A percentile compares a stretch with the other conserved stretches of the same genome.
These are phyloP conservation scores for Imleria badia DNA, from an alignment of 768 basidiomycete genomes.

Conservation along the genomic window DNA sequence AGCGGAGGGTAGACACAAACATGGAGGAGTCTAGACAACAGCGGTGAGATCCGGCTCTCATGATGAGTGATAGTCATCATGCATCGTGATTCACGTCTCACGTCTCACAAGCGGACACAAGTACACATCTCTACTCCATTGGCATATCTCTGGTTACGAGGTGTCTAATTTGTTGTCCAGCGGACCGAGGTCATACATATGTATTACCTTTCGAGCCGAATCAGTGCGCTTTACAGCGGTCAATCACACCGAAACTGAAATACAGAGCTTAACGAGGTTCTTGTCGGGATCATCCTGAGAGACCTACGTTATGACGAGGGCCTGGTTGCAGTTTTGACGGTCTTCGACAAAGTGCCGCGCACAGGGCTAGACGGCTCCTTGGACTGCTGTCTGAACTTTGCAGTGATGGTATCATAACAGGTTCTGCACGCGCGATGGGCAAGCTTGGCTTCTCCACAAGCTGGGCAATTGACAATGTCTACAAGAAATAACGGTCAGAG, in stretches of 20 bases:
- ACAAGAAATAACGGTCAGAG: slow-evolving; percentile 5
- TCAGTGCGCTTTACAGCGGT: background rate
- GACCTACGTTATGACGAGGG: slow-evolving; percentile 7
- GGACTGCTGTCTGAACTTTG: slow-evolving; percentile 21
- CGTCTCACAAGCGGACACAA: slow-evolving; percentile 4
- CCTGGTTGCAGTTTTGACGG: background rate
- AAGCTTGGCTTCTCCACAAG: slow-evolving; percentile 84
- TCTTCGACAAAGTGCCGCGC: background rate
- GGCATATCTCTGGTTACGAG: background rate
- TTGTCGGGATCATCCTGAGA: background rate
- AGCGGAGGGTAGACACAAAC: slow-evolving; percentile 15
- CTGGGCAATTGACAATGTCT: slow-evolving; percentile 93
- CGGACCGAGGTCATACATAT: background rate
- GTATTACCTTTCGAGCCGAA: background rate
- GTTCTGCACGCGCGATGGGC: slow-evolving; percentile 83
- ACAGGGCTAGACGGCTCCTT: slow-evolving; percentile 8
- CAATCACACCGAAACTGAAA: background rate
- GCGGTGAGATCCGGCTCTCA: slow-evolving; percentile 8
- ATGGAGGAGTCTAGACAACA: slow-evolving; percentile 13
- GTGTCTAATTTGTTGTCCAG: background rate
- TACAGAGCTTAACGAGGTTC: background rate
- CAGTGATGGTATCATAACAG: slow-evolving; percentile 54
- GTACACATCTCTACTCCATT: background rate
- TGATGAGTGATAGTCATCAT: background rate
- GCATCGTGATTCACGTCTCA: background rate